A percentile compares a stretch with the other conserved stretches of the same genome.
phyloP scores from a whole-genome alignment of 2,329 filamentous ascomycete genomes.

The Alternaria brassicicola region DNA sequence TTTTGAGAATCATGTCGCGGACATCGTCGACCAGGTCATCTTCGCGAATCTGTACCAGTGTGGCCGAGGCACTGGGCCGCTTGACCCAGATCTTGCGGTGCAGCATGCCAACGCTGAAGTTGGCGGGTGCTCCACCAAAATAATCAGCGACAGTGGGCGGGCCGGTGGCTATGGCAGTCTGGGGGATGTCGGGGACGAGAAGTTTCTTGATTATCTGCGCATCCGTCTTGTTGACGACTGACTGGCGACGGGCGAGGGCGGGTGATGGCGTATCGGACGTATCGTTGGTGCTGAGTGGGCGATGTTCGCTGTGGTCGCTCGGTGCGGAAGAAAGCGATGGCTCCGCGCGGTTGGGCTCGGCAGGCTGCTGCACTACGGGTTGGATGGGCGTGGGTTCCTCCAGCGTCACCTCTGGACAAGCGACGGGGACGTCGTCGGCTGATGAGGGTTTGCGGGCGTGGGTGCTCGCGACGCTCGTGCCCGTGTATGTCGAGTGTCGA shows the following conservation, averaged over 20 bases:
- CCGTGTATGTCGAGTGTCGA: slow-evolving; percentile 23
- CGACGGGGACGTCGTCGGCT: slow-evolving; percentile 18
- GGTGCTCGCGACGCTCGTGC: slow-evolving; percentile 15
- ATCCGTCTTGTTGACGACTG: slow-evolving; percentile 49
- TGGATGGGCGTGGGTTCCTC: slow-evolving; percentile 45
- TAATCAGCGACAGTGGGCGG: slow-evolving; percentile 48
- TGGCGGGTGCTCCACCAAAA: slow-evolving; percentile 41
- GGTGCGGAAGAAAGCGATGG: slow-evolving; percentile 18
- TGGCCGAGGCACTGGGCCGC: slow-evolving; percentile 82
- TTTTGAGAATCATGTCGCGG: slow-evolving; percentile 86
- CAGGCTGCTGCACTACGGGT: slow-evolving; percentile 21
- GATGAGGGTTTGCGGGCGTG: slow-evolving; percentile 18
- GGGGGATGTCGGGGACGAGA: slow-evolving; percentile 52
- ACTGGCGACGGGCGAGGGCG: slow-evolving; percentile 51
- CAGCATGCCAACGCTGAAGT: slow-evolving; percentile 45
- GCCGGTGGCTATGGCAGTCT: slow-evolving; percentile 30
- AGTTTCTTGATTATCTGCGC: slow-evolving; percentile 58
- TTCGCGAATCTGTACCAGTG: slow-evolving; percentile 81
- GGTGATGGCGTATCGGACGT: slow-evolving; percentile 46
- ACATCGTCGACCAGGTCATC: slow-evolving; percentile 95
- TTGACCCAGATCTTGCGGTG: slow-evolving; percentile 94
- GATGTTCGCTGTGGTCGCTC: slow-evolving; percentile 16
- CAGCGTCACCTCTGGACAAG: slow-evolving; percentile 37
- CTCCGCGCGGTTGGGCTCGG: slow-evolving; percentile 16
- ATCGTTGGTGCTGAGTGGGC: slow-evolving; percentile 6